Evolutionary conservation across 495 filamentous ascomycete species (phyloP), one percentile per base, ranked within the genome.

Genomic region (Podospora fimiseda): DNA sequence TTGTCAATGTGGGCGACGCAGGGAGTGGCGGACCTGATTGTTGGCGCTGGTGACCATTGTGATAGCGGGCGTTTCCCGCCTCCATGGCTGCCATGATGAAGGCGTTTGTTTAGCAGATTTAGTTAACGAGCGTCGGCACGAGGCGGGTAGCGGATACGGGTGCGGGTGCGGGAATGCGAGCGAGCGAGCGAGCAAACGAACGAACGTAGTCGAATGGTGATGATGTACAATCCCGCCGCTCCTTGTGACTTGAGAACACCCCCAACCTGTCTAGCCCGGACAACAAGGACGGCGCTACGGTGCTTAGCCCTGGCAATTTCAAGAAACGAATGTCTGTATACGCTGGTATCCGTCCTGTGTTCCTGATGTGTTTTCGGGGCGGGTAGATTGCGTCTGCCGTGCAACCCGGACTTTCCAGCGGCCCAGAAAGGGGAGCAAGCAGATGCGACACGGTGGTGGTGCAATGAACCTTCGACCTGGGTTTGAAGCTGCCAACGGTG

Each of bases 1-100:
- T 90, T n/a, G 89, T 90, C 53, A 96, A 72, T 7, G 90, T 93
- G 41, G 90, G 90, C 44, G 88, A 94, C 22, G 83, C 75, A 43
- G 78, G 77, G 59, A 61, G 44, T 58, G 66, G 54, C 33, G 74
- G 61, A 41, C 61, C 55, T n/a, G 53, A 48, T 48, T 64, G 63
- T 47, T 49, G 49, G 57, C 57, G 60, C 58, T 66, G 51, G 66
- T 65, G 51, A 56, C 60, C 45, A 58, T 64, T 58, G 45, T 60
- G 55, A 46, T 60, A 61, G 47, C 56, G 63, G 42, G 52, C 61
- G 43, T 59, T 66, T 24, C 61, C 63, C 16, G 65, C 52, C 52
- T 68, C 65, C 65, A 66, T 68, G 53, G 64, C 56, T 18, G 66
- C 58, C 63, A 70, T 69, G 56, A 39, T 43, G 49, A n/a, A n/a